These are phyloP conservation scores for Chrysoporthe puriensis DNA, from an alignment of 2,329 filamentous ascomycete species.

Conservation along the genomic window DNA sequence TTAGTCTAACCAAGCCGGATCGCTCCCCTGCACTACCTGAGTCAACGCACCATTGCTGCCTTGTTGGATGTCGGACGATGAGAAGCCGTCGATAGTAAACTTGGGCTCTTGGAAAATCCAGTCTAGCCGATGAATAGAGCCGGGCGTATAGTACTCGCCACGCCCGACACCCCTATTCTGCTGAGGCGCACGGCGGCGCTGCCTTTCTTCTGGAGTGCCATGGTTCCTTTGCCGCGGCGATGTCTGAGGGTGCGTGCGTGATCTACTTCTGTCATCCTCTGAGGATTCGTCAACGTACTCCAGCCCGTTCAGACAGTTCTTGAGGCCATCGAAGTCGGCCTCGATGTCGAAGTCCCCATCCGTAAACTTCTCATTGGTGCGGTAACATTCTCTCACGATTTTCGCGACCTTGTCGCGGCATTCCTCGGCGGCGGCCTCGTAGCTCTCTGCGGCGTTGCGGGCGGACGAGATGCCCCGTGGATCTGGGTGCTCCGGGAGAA, in stretches of 20 bases:
- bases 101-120: slow-evolving; percentile 48
- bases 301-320: slow-evolving; percentile 45
- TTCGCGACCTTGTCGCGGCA: slow-evolving; percentile 46
- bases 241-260: not conserved
- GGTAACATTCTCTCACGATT: slow-evolving; percentile 46
- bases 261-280: not conserved
- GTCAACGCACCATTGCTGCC: slow-evolving; percentile 49
- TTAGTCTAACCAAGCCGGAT: too few relatives aligned
- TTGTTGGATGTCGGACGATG: slow-evolving; percentile 48
- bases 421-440: slow-evolving; percentile 45
- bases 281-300: not conserved
- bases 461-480: slow-evolving; percentile 36
- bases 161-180: slow-evolving; percentile 22
- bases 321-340: slow-evolving; percentile 35
- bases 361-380: slow-evolving; percentile 50
- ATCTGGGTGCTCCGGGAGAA: slow-evolving; percentile 35
- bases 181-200: not conserved
- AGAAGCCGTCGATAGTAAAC: slow-evolving; percentile 46
- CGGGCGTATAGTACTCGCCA: slow-evolving; percentile 35
- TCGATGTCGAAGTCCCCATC: slow-evolving; percentile 51
- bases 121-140: slow-evolving; percentile 48
- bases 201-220: too few relatives aligned
- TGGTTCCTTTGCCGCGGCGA: not conserved
- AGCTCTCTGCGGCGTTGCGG: slow-evolving; percentile 46
- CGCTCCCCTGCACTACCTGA: not conserved